Base-by-base conservation (phyloP, 202 grass and related monocot species). In the Panicum virgatum region DNA sequence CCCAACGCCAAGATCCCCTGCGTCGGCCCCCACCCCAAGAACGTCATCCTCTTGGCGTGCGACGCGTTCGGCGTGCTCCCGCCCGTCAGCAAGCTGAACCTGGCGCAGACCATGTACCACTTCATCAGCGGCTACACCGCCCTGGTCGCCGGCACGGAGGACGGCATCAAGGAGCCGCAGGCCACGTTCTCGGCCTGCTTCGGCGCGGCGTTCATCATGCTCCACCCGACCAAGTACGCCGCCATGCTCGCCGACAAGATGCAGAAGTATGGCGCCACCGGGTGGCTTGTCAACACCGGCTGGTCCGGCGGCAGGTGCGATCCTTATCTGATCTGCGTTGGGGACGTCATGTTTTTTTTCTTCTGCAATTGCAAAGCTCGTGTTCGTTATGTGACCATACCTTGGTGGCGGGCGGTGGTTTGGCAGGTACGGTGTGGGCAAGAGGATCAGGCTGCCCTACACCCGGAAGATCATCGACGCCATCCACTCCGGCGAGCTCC, bases 41-140 rank as follows among this genome's bases (percentile, higher is more conserved):
- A 99, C 81, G 93, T 99, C 66, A 96, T 99, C 71, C 91, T 99
- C 76, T 19, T 99, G 81, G 97, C 97, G 3, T 99, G 97, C 63
- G 97, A 99, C 52, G 97, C 97, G 2, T 99, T 96, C 53, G 97
- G 97, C 6, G 97, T 99, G 34, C 97, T 99, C 73, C 97, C 97
- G 51, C 97, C 97, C 0, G 91, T 99, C 15, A 96, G 97, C 97
- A 99, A 96, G 79, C 85, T 99, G n/a, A 96, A 85, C 82, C 88
- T 99, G 26, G 77, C 93, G 12, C 97, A 99, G 86, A 99, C 97
- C 68, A 99, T 99, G 97, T 99, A 99, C 83, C 97, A 99, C 60
- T 99, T 99, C 91, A 99, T 99, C 75, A 99, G 97, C 53, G 97
- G 97, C 77, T 99, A 99, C 87, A 99, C 97, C 54, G 97, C 97